Evolutionary conservation across 176 grass and related monocot genomes (phyloP), one percentile per base, ranked within the genome.

Genomic region (Calamus simplicifolius): DNA sequence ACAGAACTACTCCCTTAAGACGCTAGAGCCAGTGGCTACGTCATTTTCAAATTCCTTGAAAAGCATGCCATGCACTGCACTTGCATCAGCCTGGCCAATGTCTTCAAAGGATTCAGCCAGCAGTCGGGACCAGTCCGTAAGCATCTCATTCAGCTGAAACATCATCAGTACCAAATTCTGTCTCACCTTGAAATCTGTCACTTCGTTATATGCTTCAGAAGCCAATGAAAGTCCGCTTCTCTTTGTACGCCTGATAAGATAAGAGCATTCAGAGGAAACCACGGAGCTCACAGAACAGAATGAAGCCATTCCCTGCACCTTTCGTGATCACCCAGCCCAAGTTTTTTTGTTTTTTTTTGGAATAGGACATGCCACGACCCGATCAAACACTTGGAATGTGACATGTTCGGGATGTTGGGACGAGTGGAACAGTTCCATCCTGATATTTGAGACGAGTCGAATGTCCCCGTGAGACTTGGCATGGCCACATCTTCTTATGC

Each of bases 31-130:
- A 19, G 94, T 98, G 28, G 94, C 94, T 70, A 93, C 94, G 76
- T 98, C 94, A 62, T 89, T 85, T 89, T 93, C 93, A 70, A 98
- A 98, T 79, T 98, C 94, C 87, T 93, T 98, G 69, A 98, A 98
- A 16, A 98, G 63, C 17, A 85, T 88, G 52, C 85, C 75, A 13
- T 49, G 94, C 72, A 93, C 74, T 53, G 86, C 79, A 63, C 5
- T 74, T 19, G 82, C 54, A 21, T 58, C 76, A 19, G 82, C 88
- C 52, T 72, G 81, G 6, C 79, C 72, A 5, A 98, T 89, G 72
- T 98, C 93, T 58, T 83, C 85, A 56, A 93, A 98, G 12, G 87
- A 93, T 16, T 98, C 94, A 29, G 80, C 73, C 71, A 98, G 64
- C 49, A 98, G 57, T 51, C 83, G 88, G 0, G 71, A 80, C 10